Percentiles rank a stretch among this genome's conserved stretches.
phyloP scores from a whole-genome alignment of 106 monocot genomes.

The Ottelia alismoides region DNA sequence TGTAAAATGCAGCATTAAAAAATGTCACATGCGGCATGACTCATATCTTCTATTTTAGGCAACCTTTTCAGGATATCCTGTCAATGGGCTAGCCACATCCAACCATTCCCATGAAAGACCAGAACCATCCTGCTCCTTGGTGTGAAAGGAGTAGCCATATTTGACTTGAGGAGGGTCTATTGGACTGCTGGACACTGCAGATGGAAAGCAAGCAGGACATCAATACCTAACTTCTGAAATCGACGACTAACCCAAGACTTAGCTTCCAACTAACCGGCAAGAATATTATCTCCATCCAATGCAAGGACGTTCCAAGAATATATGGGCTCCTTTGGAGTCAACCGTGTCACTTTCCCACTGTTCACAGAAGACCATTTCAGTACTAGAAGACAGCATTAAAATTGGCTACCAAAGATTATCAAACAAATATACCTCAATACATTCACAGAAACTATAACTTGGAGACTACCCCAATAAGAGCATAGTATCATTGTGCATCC shows the following conservation, averaged over 20 bases:
- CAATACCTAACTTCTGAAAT: too few relatives aligned
- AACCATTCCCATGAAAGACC: constrained; percentile 47
- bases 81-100: constrained; percentile 49
- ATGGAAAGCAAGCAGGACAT: too few relatives aligned
- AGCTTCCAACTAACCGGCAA: too few relatives aligned
- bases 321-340: constrained; percentile 52
- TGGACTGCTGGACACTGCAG: constrained; percentile 69
- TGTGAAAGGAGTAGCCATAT: constrained; percentile 35
- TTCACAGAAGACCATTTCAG: not conserved
- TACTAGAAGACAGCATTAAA: not conserved
- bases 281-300: constrained; percentile 68
- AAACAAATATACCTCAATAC: constrained; percentile 40
- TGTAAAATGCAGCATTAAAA: not conserved
- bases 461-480: constrained; percentile 69
- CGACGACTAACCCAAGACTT: too few relatives aligned
- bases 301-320: constrained; percentile 81
- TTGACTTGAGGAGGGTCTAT: constrained; percentile 80
- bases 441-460: constrained; percentile 75
- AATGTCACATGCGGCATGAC: too few relatives aligned
- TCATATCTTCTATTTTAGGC: not conserved
- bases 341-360: constrained; percentile 51
- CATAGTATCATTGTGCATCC: constrained; percentile 64
- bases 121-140: constrained; percentile 7
- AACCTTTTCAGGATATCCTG: constrained; percentile 61
- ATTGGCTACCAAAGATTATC: not conserved